phyloP scores from a whole-genome alignment of 495 filamentous ascomycete genomes.

The Penicillium goetzii region DNA sequence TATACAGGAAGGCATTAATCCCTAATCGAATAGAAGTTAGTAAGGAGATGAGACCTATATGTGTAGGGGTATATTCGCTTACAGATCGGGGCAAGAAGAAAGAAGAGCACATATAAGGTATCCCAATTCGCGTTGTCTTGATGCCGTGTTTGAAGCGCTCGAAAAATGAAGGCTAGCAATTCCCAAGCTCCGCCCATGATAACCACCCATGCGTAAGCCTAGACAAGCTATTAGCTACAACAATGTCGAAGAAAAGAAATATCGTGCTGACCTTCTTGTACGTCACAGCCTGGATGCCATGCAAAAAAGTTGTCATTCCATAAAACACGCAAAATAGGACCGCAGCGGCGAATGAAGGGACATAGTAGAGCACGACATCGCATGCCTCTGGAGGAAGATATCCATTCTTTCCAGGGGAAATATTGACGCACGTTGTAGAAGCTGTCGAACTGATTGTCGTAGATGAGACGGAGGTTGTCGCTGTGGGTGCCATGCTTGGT shows the following conservation, averaged over 20 bases:
- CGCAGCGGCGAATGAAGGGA: constrained; percentile 40
- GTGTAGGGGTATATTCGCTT: not conserved
- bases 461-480: constrained; percentile 2
- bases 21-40: constrained; percentile 4
- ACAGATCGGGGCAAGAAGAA: constrained; percentile 37
- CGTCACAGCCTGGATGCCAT: constrained; percentile 39
- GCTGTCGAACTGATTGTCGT: constrained; percentile 15
- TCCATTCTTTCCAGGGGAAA: constrained; percentile 35
- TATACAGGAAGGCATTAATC: constrained; percentile 71
- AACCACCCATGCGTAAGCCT: constrained; percentile 60
- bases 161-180: constrained; percentile 44
- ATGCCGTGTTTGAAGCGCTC: constrained; percentile 29
- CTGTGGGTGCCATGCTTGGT: not conserved
- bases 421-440: constrained; percentile 26
- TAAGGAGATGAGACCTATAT: not conserved
- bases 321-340: constrained; percentile 42
- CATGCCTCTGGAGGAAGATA: constrained; percentile 41
- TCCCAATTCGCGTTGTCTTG: constrained; percentile 23
- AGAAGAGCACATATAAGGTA: constrained; percentile 27
- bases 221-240: not conserved
- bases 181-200: constrained; percentile 55
- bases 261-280: constrained; percentile 32
- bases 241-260: not conserved
- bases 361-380: constrained; percentile 31
- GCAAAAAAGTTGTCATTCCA: constrained; percentile 32